Percentiles rank a stretch among this genome's conserved stretches.
Evolutionary conservation across 768 basidiomycete species (phyloP).

Genomic region (Steccherinum ochraceum): DNA sequence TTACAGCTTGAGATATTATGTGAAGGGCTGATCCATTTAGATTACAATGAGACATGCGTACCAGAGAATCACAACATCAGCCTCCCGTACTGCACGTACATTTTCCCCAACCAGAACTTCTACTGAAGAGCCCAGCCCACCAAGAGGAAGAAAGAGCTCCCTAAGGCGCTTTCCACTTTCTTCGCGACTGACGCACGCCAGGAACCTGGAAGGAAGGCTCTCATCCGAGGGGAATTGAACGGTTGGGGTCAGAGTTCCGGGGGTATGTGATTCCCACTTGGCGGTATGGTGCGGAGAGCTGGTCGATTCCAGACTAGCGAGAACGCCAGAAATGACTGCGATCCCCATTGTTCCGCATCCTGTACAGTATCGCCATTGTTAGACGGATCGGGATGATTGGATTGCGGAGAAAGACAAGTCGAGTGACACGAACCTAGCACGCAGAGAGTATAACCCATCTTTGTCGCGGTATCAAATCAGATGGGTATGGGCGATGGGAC

Average conservation of each 20-base stretch:
- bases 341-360: constrained; percentile 99
- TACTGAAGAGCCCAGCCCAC: constrained; percentile 56
- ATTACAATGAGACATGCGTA: constrained; percentile 37
- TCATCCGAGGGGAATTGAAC: constrained; percentile 44
- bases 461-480: constrained; percentile 2
- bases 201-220: constrained; percentile 71
- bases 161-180: constrained; percentile 68
- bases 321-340: constrained; percentile 88
- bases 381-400: constrained; percentile 15
- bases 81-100: constrained; percentile 57
- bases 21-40: no score
- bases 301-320: constrained; percentile 69
- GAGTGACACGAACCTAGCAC: constrained; percentile 54
- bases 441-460: constrained; percentile 93
- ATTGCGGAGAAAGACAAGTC: constrained; percentile 3
- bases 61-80: constrained; percentile 90
- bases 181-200: constrained; percentile 80
- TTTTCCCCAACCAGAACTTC: constrained; percentile 70
- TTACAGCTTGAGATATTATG: no score
- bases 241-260: constrained; percentile 67
- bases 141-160: constrained; percentile 51
- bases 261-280: constrained; percentile 67
- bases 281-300: constrained; percentile 19
- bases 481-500: constrained; percentile 1
- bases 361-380: constrained; percentile 21